These are phyloP conservation scores for Paralagenidium karlingii DNA, from an alignment of 352 stramenopile species.

Conservation along the genomic window DNA sequence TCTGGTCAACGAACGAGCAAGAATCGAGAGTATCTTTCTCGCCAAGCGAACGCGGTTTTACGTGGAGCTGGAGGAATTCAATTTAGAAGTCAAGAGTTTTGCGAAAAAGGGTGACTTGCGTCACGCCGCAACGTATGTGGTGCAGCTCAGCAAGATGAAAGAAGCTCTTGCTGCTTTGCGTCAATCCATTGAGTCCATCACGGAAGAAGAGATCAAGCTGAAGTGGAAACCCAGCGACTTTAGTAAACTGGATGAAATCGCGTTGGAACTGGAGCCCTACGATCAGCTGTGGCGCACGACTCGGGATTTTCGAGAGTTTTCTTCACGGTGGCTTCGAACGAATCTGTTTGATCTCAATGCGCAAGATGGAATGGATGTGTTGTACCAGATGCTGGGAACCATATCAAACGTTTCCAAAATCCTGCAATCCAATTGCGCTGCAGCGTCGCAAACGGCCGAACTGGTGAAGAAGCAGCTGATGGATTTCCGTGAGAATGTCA, in stretches of 20 bases:
- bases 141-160: conserved; percentile 61
- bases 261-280: conserved; percentile 59
- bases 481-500: conserved; percentile 55
- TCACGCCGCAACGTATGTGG: conserved; percentile 61
- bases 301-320: conserved; percentile 65
- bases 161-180: conserved; percentile 43
- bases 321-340: conserved; percentile 33
- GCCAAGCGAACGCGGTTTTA: conserved; percentile 56
- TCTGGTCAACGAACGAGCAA: conserved; percentile 38
- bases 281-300: conserved; percentile 62
- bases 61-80: conserved; percentile 63
- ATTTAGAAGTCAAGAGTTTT: conserved; percentile 50
- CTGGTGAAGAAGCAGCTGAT: conserved; percentile 68
- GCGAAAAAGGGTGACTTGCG: conserved; percentile 65
- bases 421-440: conserved; percentile 34
- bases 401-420: conserved; percentile 42
- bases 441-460: conserved; percentile 48
- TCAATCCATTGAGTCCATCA: conserved; percentile 36
- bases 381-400: conserved; percentile 43
- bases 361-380: conserved; percentile 21
- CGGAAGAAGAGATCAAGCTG: conserved; percentile 45
- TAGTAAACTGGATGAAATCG: conserved; percentile 58
- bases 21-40: conserved; percentile 61
- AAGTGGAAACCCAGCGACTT: conserved; percentile 64
- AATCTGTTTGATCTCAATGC: conserved; percentile 62